Evolutionary conservation across 2,329 filamentous ascomycete species (phyloP).

Genomic region (Xylaria sp.): DNA sequence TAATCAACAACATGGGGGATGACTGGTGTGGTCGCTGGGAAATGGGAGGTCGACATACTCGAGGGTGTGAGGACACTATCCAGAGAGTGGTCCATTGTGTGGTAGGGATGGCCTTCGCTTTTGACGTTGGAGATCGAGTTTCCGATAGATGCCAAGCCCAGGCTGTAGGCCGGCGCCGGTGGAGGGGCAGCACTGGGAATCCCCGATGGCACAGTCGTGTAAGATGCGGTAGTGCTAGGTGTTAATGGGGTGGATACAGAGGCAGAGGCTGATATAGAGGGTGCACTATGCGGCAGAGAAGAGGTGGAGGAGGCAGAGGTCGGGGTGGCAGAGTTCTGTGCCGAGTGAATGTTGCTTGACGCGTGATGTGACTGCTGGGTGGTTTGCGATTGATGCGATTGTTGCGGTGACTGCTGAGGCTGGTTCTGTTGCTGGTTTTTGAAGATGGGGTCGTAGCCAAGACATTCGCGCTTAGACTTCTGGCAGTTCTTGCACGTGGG

Average conservation of each 20-base stretch:
- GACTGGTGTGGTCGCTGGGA: conserved; percentile 38
- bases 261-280: conserved; percentile 28
- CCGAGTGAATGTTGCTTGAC: conserved; percentile 70
- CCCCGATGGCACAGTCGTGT: conserved; percentile 38
- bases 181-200: conserved; percentile 36
- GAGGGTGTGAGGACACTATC: conserved; percentile 50
- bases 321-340: conserved; percentile 55
- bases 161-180: conserved; percentile 36
- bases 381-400: conserved; percentile 52
- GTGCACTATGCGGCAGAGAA: conserved; percentile 38
- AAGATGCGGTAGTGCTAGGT: conserved; percentile 35
- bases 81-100: conserved; percentile 70
- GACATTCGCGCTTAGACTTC: conserved; percentile 85
- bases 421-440: conserved; percentile 62
- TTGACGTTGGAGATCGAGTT: conserved; percentile 45
- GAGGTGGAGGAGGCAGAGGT: conserved; percentile 37
- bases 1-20: conserved; percentile 36
- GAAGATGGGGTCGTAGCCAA: conserved; percentile 88
- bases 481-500: conserved; percentile 90
- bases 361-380: conserved; percentile 59
- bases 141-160: conserved; percentile 43
- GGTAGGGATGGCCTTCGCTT: conserved; percentile 59
- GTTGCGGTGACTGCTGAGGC: conserved; percentile 53
- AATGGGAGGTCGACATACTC: conserved; percentile 45
- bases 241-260: conserved; percentile 29